Evolutionary conservation across 2,329 filamentous ascomycete genomes (phyloP), one percentile per base, ranked within the genome.

Genomic region (Stagonosporopsis tanaceti): DNA sequence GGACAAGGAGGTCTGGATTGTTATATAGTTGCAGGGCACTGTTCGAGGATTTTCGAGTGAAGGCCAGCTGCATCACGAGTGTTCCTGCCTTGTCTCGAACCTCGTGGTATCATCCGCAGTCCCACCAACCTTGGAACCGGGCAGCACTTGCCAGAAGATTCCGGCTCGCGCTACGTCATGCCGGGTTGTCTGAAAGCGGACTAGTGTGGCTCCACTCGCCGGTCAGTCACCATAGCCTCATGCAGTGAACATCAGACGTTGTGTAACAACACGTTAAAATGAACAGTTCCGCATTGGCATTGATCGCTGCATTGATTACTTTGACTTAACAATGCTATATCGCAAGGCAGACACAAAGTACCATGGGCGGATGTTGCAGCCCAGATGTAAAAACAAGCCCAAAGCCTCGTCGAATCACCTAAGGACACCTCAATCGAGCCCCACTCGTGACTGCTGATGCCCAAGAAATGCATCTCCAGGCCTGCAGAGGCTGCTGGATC

Each of bases 61-160:
- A 44, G 62, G 47, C 68, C 64, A 68, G 69, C 65, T 7, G 56
- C 46, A 62, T 69, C 67, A 61, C 46, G 63, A 64, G 64, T 59
- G 59, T 68, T 70, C 70, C 41, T 57, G 47, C 53, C 48, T 53
- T 57, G 53, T 47, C 53, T 52, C 20, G 54, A 57, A 57, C 64
- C 32, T 61, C 47, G 47, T 65, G 47, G 67, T 62, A 57, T 42
- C 53, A 56, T 65, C 59, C 47, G 57, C 57, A 58, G 46, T 47
- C 50, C 52, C 52, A 58, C 53, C 54, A 69, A 72, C 68, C 63
- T 34, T 35, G 22, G 44, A 47, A 47, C 27, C 60, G 72, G 73
- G 70, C 63, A 44, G 69, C 52, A 47, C 28, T 45, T 59, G 59
- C 66, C 57, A 50, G 59, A 51, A 53, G 58, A 52, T 66, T 67